Percentiles rank a stretch among this genome's conserved stretches.
Conservation (phyloP, 139 green algal genomes). For the Pycnococcus provasolii region DNA sequence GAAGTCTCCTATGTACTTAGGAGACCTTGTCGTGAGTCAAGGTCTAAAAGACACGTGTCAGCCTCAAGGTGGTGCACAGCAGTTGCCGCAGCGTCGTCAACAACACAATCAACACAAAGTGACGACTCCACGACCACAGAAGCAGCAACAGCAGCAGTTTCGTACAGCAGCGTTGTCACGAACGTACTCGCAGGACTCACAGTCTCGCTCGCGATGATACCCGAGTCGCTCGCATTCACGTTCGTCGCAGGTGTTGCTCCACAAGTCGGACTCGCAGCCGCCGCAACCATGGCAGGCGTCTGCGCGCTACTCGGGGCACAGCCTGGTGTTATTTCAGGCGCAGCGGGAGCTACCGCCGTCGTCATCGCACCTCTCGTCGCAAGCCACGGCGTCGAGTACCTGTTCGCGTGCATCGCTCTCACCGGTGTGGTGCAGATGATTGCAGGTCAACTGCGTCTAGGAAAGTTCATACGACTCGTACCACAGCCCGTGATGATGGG, state of each 20-base stretch:
- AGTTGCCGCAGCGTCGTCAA: no score
- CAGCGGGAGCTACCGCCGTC: constrained; percentile 29
- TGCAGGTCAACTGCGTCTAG: constrained; percentile 18
- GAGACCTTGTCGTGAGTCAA: no score
- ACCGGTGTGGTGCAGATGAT: constrained; percentile 15
- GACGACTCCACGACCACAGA: no score
- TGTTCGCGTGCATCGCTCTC: constrained; percentile 26
- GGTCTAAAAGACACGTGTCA: no score
- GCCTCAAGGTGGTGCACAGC: no score
- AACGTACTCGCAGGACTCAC: constrained; percentile 15
- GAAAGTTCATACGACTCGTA: constrained; percentile 35
- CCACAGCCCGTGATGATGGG: constrained; percentile 27
- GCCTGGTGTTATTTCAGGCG: constrained; percentile 29
- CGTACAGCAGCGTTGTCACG: neutral
- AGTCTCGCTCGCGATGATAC: constrained; percentile 26
- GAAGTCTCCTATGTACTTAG: no score
- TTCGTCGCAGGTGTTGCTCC: constrained; percentile 31
- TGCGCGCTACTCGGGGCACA: constrained; percentile 15
- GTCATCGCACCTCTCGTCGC: constrained; percentile 23
- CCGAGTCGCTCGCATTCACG: constrained; percentile 32
- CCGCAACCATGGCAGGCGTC: constrained; percentile 18
- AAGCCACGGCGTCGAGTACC: constrained; percentile 28
- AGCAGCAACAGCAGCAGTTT: no score
- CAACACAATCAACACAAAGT: no score
- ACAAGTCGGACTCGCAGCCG: constrained; percentile 29